Conservation (phyloP, 2,329 filamentous ascomycete species). For the Trichoderma simmonsii region DNA sequence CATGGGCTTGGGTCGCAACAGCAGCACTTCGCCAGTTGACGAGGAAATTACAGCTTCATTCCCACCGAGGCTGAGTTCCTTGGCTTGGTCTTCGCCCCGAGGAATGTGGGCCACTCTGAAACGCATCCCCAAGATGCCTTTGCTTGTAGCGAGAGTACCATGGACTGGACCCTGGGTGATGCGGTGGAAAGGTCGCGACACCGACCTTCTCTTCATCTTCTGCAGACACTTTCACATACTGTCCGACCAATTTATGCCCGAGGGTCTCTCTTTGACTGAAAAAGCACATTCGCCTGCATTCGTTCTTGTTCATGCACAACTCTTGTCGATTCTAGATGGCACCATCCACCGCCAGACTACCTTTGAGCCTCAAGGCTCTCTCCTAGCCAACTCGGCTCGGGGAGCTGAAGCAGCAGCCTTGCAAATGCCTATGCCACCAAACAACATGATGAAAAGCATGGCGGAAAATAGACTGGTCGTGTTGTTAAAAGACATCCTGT, state of each 20-base stretch:
- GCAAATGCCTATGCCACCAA: constrained; percentile 59
- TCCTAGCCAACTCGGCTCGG: constrained; percentile 44
- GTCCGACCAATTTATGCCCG: constrained; percentile 67
- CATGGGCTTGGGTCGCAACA: constrained; percentile 59
- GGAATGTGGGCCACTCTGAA: constrained; percentile 56
- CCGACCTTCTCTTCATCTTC: constrained; percentile 88
- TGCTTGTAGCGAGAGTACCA: constrained; percentile 68
- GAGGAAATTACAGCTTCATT: constrained; percentile 63
- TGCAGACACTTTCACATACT: constrained; percentile 83
- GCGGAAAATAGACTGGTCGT: constrained; percentile 84
- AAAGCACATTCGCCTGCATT: constrained; percentile 70
- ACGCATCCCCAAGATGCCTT: constrained; percentile 60
- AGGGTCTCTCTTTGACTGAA: constrained; percentile 49
- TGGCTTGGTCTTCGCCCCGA: constrained; percentile 55
- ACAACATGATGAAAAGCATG: constrained; percentile 74
- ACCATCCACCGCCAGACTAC: constrained; percentile 75
- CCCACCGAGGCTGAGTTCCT: constrained; percentile 59
- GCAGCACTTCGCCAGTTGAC: constrained; percentile 52
- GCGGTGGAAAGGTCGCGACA: constrained; percentile 83
- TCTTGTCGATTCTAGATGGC: constrained; percentile 74
- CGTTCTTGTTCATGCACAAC: constrained; percentile 76
- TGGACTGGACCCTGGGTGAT: constrained; percentile 85
- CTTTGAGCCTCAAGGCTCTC: constrained; percentile 44
- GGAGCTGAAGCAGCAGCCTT: constrained; percentile 65
- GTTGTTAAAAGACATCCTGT: constrained; percentile 75